Conservation (phyloP, 2,329 filamentous ascomycete species). For the Thielaviopsis populi region DNA sequence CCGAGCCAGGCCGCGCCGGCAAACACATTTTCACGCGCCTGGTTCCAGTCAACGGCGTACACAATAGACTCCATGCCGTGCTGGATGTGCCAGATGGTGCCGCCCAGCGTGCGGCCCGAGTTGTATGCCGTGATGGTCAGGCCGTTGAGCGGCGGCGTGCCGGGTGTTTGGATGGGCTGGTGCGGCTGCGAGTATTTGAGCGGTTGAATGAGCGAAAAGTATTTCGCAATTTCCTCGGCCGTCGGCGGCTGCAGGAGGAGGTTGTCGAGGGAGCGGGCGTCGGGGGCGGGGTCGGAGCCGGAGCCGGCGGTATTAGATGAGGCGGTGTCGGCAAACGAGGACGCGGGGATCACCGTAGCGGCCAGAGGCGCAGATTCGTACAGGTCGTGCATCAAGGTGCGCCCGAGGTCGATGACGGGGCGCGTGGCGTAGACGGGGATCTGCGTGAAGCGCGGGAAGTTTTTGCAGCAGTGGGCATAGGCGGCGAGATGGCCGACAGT, state of each 20-base stretch:
- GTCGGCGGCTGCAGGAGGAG: constrained; percentile 57
- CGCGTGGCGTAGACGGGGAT: constrained; percentile 91
- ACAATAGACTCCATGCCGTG: constrained; percentile 94
- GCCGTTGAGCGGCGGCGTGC: constrained; percentile 76
- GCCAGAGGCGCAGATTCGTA: constrained; percentile 84
- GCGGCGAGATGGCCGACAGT: constrained; percentile 84
- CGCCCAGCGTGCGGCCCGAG: constrained; percentile 86
- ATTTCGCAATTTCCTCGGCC: constrained; percentile 75
- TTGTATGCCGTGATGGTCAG: constrained; percentile 94
- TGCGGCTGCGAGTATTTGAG: constrained; percentile 96
- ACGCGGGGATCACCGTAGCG: constrained; percentile 62
- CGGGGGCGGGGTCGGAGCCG: constrained; percentile 36
- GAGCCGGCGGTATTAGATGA: constrained; percentile 24
- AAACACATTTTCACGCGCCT: constrained; percentile 88
- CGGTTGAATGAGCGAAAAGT: constrained; percentile 80
- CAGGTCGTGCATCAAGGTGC: constrained; percentile 78
- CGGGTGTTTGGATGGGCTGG: constrained; percentile 72
- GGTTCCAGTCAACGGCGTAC: constrained; percentile 96
- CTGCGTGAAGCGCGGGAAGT: constrained; percentile 79
- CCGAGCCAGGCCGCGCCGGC: constrained; percentile 89
- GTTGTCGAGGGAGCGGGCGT: constrained; percentile 30
- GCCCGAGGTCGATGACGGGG: constrained; percentile 83
- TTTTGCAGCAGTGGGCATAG: constrained; percentile 92
- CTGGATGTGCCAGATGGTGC: constrained; percentile 98
- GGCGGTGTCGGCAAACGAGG: constrained; percentile 44